Percentiles rank a stretch among this genome's conserved stretches.
Evolutionary conservation across 2,329 filamentous ascomycete species (phyloP).

Genomic region (Phaeosphaeriaceae sp.): DNA sequence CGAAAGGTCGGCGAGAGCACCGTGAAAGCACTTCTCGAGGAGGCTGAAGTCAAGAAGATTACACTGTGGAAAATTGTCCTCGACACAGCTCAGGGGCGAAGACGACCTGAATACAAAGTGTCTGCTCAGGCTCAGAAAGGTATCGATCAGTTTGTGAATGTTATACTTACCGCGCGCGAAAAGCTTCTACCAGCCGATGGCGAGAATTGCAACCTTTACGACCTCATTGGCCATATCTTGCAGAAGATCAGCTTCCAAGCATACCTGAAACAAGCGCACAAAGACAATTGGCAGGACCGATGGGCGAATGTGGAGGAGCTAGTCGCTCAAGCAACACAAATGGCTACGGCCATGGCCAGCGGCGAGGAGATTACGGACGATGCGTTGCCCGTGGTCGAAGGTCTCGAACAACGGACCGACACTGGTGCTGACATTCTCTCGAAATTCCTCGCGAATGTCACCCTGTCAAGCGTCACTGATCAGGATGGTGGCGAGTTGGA

Average conservation of each 20-base stretch:
- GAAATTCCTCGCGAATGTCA: conserved; percentile 87
- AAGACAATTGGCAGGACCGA: conserved; percentile 69
- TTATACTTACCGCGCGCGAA: conserved; percentile 64
- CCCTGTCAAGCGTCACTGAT: conserved; percentile 74
- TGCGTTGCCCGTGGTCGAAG: conserved; percentile 71
- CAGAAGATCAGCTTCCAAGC: conserved; percentile 74
- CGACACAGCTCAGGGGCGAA: conserved; percentile 61
- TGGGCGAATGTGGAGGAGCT: conserved; percentile 93
- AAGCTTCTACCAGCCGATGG: conserved; percentile 59
- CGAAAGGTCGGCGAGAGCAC: conserved; percentile 83
- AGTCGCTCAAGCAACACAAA: conserved; percentile 78
- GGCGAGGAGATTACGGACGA: conserved; percentile 54
- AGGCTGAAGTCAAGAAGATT: conserved; percentile 73
- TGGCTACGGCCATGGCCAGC: conserved; percentile 58
- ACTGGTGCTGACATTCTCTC: conserved; percentile 71
- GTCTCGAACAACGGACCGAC: conserved; percentile 66
- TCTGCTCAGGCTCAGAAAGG: conserved; percentile 63
- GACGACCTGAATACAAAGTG: conserved; percentile 61
- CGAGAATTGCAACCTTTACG: conserved; percentile 47
- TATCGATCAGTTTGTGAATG: conserved; percentile 63
- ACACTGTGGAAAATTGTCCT: conserved; percentile 81
- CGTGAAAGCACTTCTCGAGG: conserved; percentile 74
- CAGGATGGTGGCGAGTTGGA: conserved; percentile 63
- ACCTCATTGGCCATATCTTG: conserved; percentile 64
- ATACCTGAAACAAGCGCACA: conserved; percentile 75